Conservation (phyloP, 31 red algal genomes). For the Pterothamnion heteromorphum region DNA sequence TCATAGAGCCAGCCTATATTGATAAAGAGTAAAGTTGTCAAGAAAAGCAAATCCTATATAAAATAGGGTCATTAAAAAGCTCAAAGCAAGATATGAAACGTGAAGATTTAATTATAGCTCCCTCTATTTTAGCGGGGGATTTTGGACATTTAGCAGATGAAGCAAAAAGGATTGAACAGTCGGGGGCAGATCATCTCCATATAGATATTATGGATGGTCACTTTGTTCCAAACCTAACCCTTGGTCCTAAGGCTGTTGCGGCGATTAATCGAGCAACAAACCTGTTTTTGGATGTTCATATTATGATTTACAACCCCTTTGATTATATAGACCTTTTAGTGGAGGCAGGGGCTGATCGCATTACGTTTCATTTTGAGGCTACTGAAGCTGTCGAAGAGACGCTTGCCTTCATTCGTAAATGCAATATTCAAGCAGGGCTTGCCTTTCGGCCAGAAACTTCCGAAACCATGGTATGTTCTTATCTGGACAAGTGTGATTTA, state of each 20-base stretch:
- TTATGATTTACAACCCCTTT: slow-evolving; percentile 39
- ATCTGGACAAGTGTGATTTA: slow-evolving; percentile 42
- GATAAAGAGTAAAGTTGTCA: too few species aligned
- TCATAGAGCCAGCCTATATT: too few species aligned
- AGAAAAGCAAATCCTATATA: too few species aligned
- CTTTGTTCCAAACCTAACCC: slow-evolving; percentile 34
- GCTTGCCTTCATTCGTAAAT: slow-evolving; percentile 46
- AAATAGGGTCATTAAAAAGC: neutral
- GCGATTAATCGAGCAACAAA: neutral
- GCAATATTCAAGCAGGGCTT: slow-evolving; percentile 3
- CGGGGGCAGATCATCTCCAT: slow-evolving; percentile 44
- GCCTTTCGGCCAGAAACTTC: slow-evolving; percentile 21
- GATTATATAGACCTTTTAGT: slow-evolving; percentile 13
- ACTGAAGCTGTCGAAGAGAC: slow-evolving; percentile 49
- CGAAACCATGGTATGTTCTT: neutral
- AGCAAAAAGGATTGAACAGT: slow-evolving; percentile 45
- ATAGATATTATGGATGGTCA: slow-evolving; percentile 42
- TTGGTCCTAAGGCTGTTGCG: slow-evolving; percentile 22
- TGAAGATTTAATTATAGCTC: slow-evolving; percentile 38
- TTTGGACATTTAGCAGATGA: slow-evolving; percentile 69
- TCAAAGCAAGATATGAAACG: neutral
- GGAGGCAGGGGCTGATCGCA: slow-evolving; percentile 11
- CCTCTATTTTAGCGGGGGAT: slow-evolving; percentile 75
- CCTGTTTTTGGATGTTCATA: slow-evolving; percentile 7
- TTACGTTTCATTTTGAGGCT: slow-evolving; percentile 38